Evolutionary conservation across 345 rosid genomes (phyloP).

Genomic region (Brassica carinata): DNA sequence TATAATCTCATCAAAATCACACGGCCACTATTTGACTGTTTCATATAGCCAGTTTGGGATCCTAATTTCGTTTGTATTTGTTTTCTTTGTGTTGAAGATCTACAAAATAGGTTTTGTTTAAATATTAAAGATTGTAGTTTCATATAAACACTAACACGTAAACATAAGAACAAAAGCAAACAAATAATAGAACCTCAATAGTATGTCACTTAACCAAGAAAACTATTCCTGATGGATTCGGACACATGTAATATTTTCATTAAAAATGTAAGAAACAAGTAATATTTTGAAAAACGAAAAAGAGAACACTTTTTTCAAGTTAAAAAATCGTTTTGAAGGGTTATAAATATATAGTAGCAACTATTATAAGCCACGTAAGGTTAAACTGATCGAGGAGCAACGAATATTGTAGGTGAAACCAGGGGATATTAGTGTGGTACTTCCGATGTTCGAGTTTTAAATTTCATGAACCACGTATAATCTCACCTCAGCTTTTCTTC

Average conservation of each 20-base stretch:
- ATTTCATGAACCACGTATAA: neutral
- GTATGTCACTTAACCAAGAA: neutral
- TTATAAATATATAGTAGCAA: slow-evolving; percentile 3
- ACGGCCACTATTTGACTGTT: neutral
- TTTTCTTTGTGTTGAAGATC: neutral
- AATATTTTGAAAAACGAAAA: neutral
- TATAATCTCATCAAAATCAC: neutral
- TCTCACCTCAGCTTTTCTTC: slow-evolving; percentile 6
- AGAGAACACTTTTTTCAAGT: neutral
- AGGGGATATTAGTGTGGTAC: neutral
- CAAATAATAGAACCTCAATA: neutral
- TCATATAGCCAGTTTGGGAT: neutral
- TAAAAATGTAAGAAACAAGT: slow-evolving; percentile 6
- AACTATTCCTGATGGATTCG: slow-evolving; percentile 10
- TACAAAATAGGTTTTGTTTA: neutral
- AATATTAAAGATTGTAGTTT: neutral
- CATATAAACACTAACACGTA: neutral
- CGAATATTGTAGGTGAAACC: neutral
- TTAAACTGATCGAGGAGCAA: neutral
- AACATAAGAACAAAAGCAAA: neutral
- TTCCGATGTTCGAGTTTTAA: neutral
- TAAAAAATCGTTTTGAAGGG: neutral
- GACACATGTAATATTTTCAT: neutral
- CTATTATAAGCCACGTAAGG: neutral
- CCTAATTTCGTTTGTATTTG: neutral